Percentiles rank a stretch among this genome's conserved stretches.
Conservation (phyloP, 2,329 filamentous ascomycete genomes). For the Allantophomopsis cytisporea region DNA sequence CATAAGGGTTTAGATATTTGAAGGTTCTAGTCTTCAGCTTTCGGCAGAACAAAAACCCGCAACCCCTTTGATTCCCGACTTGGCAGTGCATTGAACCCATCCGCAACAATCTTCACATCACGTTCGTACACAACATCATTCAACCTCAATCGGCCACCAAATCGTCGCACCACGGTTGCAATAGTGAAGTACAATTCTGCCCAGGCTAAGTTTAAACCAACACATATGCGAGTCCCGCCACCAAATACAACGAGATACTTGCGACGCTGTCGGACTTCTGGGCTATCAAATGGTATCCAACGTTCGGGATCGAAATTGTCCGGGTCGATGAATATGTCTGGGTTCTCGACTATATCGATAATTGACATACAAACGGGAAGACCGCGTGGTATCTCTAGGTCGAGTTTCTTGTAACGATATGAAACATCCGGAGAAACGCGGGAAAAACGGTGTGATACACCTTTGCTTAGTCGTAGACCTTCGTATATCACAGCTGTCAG, state of each 20-base stretch:
- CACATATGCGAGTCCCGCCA: not conserved
- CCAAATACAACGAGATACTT: not conserved
- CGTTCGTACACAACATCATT: not conserved
- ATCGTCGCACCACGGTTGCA: not conserved
- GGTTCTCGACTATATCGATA: not conserved
- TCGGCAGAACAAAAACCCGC: too few relatives aligned
- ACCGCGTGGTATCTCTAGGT: too few relatives aligned
- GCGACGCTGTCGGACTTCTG: not conserved
- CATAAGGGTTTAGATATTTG: too few relatives aligned
- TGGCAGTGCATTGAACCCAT: too few relatives aligned
- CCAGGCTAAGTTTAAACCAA: not conserved
- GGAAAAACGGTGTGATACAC: not conserved
- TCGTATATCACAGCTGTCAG: not conserved
- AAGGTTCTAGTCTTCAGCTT: too few relatives aligned
- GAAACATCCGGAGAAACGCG: not conserved
- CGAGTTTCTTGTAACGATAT: too few relatives aligned
- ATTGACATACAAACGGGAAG: not conserved
- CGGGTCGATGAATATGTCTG: not conserved
- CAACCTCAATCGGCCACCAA: constrained; percentile 1
- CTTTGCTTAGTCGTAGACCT: not conserved
- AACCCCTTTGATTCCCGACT: too few relatives aligned
- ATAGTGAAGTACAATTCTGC: not conserved
- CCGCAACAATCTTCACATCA: too few relatives aligned
- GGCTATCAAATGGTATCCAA: not conserved
- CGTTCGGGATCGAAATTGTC: not conserved